Evolutionary conservation across 78 protist genomes (phyloP).

Genomic region (Paulinella micropora): DNA sequence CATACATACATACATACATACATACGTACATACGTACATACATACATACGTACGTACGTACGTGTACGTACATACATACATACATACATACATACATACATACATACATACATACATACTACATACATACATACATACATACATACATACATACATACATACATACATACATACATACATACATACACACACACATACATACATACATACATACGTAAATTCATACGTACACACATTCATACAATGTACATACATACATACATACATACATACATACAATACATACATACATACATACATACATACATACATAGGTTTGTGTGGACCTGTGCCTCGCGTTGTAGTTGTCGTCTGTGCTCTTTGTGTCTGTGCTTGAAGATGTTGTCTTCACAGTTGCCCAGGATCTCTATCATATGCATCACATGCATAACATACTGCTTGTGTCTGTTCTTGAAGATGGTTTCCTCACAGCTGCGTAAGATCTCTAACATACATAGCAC

Average conservation of each 20-base stretch:
- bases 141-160: not conserved
- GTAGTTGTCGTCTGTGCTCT: too few relatives aligned
- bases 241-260: not conserved
- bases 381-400: too few relatives aligned
- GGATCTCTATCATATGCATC: too few relatives aligned
- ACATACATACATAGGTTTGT: not conserved
- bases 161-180: conserved; percentile 1
- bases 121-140: not conserved
- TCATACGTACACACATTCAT: not conserved
- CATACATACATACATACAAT: not conserved
- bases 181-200: not conserved
- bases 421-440: too few relatives aligned
- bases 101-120: not conserved
- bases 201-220: not conserved
- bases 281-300: not conserved
- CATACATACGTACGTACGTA: not conserved
- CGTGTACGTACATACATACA: not conserved
- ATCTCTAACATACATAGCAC: too few relatives aligned
- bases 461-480: too few relatives aligned
- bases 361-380: too few relatives aligned
- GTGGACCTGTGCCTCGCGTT: not conserved
- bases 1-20: not conserved
- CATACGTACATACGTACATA: not conserved
- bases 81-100: not conserved
- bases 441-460: too few relatives aligned